These are phyloP conservation scores for Suillus subaureus DNA, from an alignment of 768 basidiomycete genomes.

Conservation along the genomic window DNA sequence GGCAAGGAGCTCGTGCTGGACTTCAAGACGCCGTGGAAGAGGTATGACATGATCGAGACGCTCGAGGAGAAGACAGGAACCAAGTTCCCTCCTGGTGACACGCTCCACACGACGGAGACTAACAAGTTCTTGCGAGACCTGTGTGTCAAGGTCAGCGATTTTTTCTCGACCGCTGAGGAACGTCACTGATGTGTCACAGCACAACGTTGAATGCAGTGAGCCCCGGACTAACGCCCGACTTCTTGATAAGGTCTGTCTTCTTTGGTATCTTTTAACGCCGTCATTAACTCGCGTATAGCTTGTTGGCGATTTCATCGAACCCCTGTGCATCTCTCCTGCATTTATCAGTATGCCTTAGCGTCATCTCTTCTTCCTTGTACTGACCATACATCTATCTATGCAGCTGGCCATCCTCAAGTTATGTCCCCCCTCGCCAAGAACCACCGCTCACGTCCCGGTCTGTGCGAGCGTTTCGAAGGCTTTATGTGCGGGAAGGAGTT, in stretches of 20 bases:
- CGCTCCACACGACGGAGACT: conserved; percentile 83
- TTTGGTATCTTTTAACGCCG: neutral
- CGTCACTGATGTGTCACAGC: conserved; percentile 44
- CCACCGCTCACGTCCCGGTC: conserved; percentile 94
- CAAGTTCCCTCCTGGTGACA: conserved; percentile 92
- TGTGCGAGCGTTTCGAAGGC: conserved; percentile 98
- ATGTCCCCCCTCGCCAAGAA: conserved; percentile 99
- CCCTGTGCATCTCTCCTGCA: conserved; percentile 91
- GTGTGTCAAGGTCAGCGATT: conserved; percentile 69
- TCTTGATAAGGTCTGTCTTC: conserved; percentile 77
- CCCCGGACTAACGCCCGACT: conserved; percentile 94
- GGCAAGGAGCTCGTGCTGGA: conserved; percentile 76
- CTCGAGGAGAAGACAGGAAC: conserved; percentile 91
- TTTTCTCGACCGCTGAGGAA: neutral
- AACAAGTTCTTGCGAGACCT: conserved; percentile 87
- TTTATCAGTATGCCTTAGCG: conserved; percentile 73
- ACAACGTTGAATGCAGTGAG: conserved; percentile 95
- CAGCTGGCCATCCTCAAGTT: conserved; percentile 97
- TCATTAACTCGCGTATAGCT: conserved; percentile 51
- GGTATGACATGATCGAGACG: conserved; percentile 97
- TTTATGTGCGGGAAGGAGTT: conserved; percentile 99
- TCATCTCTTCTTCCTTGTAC: neutral
- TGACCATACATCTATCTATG: conserved; percentile 9
- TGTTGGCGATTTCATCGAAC: conserved; percentile 97
- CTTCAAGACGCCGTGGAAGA: conserved; percentile 95